phyloP scores from a whole-genome alignment of 129 eudicot species.

The Arctium lappa region DNA sequence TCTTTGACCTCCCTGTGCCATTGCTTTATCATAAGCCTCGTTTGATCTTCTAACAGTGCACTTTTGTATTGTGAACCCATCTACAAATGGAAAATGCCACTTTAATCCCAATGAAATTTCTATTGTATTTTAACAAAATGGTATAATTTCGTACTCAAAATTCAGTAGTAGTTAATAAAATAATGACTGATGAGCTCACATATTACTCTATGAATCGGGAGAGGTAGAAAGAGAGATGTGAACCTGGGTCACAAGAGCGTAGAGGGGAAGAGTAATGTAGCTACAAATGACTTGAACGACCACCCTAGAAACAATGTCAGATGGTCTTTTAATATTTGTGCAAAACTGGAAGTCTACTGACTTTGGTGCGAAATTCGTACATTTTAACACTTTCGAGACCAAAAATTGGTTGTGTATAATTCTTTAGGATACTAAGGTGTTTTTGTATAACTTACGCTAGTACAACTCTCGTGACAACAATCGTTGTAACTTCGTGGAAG shows the following conservation, averaged over 20 bases:
- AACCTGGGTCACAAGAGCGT: slow-evolving; percentile 55
- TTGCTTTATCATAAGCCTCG: slow-evolving; percentile 30
- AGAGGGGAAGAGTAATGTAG: slow-evolving; percentile 54
- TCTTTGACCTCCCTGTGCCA: slow-evolving; percentile 43
- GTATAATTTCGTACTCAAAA: not conserved
- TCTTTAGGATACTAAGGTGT: not conserved
- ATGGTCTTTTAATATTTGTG: not conserved
- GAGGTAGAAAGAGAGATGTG: not conserved
- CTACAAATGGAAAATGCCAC: slow-evolving; percentile 5
- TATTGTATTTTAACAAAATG: not conserved
- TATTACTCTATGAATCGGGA: not conserved
- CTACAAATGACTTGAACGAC: slow-evolving; percentile 47
- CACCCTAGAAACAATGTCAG: slow-evolving; percentile 25
- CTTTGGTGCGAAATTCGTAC: not conserved
- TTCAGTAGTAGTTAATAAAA: not conserved
- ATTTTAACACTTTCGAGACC: not conserved
- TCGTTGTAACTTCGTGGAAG: slow-evolving; percentile 37
- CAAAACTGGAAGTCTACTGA: not conserved
- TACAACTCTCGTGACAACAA: slow-evolving; percentile 35
- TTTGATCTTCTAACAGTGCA: slow-evolving; percentile 30
- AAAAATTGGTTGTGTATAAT: not conserved
- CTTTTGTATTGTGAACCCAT: slow-evolving; percentile 53
- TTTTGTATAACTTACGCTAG: slow-evolving; percentile 37
- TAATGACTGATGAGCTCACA: not conserved
- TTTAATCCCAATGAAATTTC: not conserved